Evolutionary conservation across 352 stramenopile genomes (phyloP).

Genomic region (Phytophthora brassicae): DNA sequence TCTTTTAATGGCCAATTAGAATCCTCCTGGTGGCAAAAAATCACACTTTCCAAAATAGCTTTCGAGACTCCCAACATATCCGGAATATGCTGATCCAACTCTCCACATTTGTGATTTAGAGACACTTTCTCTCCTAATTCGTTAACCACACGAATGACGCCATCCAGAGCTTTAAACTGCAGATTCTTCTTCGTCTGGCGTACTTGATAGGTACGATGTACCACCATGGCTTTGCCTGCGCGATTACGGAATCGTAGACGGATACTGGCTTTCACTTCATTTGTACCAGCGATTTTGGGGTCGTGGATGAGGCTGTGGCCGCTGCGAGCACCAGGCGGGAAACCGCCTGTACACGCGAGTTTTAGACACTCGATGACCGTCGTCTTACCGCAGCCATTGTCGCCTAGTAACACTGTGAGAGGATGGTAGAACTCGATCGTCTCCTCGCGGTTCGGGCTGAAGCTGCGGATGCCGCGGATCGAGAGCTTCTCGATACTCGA

Average conservation of each 20-base stretch:
- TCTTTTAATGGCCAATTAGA: conserved; percentile 97
- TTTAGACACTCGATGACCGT: conserved; percentile 99
- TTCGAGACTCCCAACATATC: conserved; percentile 96
- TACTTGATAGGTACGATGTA: conserved; percentile 95
- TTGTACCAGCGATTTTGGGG: conserved; percentile 89
- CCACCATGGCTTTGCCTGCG: conserved; percentile 87
- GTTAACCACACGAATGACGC: conserved; percentile 91
- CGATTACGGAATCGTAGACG: conserved; percentile 93
- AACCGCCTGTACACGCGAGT: conserved; percentile 93
- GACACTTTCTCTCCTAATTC: conserved; percentile 90
- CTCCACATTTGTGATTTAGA: conserved; percentile 94
- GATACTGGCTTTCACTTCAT: conserved; percentile 92
- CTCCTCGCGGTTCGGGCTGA: conserved; percentile 95
- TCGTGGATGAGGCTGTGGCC: conserved; percentile 97
- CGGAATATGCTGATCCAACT: conserved; percentile 94
- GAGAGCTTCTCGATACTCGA: conserved; percentile 98
- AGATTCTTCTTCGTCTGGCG: conserved; percentile 90
- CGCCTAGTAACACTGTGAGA: conserved; percentile 97
- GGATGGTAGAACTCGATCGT: conserved; percentile 99
- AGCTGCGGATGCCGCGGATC: conserved; percentile 98
- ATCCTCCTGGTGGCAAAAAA: conserved; percentile 99
- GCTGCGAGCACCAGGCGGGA: conserved; percentile 90
- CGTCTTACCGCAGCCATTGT: conserved; percentile 98
- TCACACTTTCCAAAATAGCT: conserved; percentile 98
- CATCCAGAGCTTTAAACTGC: conserved; percentile 97